Percentiles rank a stretch among this genome's conserved stretches.
Conservation (phyloP, 176 grass and related monocot genomes). For the Secale cereale region DNA sequence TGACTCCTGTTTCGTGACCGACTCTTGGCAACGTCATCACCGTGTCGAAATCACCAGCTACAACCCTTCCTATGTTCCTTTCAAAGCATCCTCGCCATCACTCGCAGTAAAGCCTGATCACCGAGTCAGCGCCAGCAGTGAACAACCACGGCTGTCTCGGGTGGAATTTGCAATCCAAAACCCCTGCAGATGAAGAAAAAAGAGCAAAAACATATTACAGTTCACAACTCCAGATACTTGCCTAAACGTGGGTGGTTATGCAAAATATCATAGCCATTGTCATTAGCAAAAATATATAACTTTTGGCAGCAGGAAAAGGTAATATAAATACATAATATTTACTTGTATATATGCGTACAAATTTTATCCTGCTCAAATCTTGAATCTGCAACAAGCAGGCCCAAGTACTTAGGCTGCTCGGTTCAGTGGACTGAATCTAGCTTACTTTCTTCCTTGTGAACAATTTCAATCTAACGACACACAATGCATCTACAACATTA, state of each 20-base stretch:
- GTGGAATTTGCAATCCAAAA: conserved; percentile 89
- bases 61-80: background rate
- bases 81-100: conserved; percentile 9
- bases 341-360: too few relatives aligned
- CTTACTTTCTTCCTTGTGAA: too few relatives aligned
- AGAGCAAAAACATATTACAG: background rate
- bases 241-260: background rate
- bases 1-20: background rate
- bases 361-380: too few relatives aligned
- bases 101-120: conserved; percentile 81
- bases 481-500: too few relatives aligned
- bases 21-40: background rate
- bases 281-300: background rate
- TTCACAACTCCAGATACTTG: conserved; percentile 20
- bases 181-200: conserved; percentile 39
- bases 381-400: too few relatives aligned
- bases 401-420: too few relatives aligned
- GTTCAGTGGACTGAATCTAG: too few relatives aligned
- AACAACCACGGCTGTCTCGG: conserved; percentile 87
- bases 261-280: background rate
- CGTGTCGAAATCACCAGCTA: background rate
- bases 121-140: conserved; percentile 73
- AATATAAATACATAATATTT: background rate
- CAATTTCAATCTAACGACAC: too few relatives aligned
- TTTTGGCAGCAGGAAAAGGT: background rate